These are phyloP conservation scores for Suhomyces taliae DNA, from an alignment of 1,139 yeast species.

Conservation along the genomic window DNA sequence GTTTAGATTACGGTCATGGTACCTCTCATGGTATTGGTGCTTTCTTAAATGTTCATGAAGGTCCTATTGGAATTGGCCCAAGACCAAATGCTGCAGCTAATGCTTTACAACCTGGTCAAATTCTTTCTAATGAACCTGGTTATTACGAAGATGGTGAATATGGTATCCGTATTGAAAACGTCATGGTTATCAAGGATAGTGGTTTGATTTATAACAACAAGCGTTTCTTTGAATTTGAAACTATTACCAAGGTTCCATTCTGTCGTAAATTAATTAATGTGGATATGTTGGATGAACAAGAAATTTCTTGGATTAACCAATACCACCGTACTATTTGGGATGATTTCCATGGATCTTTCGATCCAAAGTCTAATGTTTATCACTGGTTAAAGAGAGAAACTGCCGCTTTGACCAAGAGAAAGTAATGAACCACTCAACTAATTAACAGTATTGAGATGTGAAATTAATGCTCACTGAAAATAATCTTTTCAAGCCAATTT, in stretches of 20 bases:
- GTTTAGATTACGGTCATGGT: constrained; percentile 92
- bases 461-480: too few relatives aligned
- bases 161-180: constrained; percentile 92
- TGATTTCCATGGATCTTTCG: constrained; percentile 48
- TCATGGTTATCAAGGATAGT: constrained; percentile 60
- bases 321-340: constrained; percentile 69
- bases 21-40: constrained; percentile 98
- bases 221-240: constrained; percentile 72
- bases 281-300: constrained; percentile 57
- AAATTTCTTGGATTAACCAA: constrained; percentile 63
- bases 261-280: constrained; percentile 66
- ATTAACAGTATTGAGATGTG: not conserved
- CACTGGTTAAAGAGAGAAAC: constrained; percentile 83
- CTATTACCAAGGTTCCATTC: constrained; percentile 88
- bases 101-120: constrained; percentile 66
- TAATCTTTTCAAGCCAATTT: not conserved
- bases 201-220: constrained; percentile 48
- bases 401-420: constrained; percentile 27
- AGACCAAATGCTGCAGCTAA: constrained; percentile 49
- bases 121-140: constrained; percentile 94
- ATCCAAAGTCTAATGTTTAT: constrained; percentile 53
- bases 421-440: not conserved
- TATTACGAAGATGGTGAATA: constrained; percentile 89
- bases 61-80: constrained; percentile 90
- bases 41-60: constrained; percentile 91